Evolutionary conservation across 139 green algal species (phyloP).

Genomic region (Desmodesmus armatus): DNA sequence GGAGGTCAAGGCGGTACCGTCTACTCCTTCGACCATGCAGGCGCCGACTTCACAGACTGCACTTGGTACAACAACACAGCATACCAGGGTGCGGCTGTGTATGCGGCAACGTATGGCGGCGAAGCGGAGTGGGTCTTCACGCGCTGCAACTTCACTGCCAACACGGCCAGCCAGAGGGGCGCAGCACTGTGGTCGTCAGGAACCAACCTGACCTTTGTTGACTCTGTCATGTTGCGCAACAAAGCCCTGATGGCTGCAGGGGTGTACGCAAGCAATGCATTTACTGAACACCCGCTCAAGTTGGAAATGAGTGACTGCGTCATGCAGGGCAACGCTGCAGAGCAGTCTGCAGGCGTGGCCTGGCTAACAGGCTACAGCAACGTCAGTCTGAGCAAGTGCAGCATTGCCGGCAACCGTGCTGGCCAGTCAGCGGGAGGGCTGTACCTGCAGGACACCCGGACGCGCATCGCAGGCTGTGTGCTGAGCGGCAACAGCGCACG

Average conservation of each 20-base stretch:
- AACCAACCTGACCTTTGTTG: neutral
- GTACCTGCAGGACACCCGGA: neutral
- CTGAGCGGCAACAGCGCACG: neutral
- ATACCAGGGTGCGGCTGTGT: too few species aligned
- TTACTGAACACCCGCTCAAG: too few species aligned
- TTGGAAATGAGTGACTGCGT: neutral
- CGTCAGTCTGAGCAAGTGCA: neutral
- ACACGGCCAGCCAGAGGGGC: neutral
- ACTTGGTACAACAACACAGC: too few species aligned
- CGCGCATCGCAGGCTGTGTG: neutral
- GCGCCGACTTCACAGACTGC: too few species aligned
- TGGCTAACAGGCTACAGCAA: neutral
- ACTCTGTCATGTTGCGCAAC: neutral
- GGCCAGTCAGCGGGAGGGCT: neutral
- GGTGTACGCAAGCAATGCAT: neutral
- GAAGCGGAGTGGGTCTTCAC: neutral
- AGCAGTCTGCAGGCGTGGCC: neutral
- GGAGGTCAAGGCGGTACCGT: too few species aligned
- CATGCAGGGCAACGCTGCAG: neutral
- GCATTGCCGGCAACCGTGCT: neutral
- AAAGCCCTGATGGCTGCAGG: neutral
- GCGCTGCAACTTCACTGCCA: neutral
- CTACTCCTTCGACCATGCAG: too few species aligned
- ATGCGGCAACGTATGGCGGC: too few species aligned
- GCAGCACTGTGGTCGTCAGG: neutral